Evolutionary conservation across 192 early-diverging fungal species (phyloP).

Genomic region (Backusella sp.): DNA sequence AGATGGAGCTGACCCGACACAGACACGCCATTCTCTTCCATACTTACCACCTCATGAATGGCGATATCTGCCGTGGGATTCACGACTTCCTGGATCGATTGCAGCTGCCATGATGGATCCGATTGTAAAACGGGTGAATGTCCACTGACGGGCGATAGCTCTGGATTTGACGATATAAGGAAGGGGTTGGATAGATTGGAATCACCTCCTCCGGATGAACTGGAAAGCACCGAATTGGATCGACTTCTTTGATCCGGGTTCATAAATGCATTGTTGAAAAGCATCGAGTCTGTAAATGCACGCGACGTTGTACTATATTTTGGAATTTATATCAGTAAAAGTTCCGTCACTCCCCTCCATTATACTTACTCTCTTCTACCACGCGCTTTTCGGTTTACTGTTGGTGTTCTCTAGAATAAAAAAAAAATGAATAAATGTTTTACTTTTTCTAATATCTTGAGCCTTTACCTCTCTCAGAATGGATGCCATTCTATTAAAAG

Average conservation of each 20-base stretch:
- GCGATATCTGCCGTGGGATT: background rate
- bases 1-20: background rate
- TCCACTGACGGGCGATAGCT: background rate
- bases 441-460: background rate
- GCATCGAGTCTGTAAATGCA: background rate
- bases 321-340: background rate
- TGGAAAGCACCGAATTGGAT: background rate
- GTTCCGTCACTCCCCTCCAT: background rate
- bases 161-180: background rate
- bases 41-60: background rate
- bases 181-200: background rate
- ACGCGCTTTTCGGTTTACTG: background rate
- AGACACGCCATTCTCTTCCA: background rate
- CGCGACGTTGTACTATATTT: background rate
- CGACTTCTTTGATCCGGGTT: background rate
- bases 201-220: background rate
- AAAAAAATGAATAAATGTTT: background rate
- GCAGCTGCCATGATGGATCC: background rate
- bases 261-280: background rate
- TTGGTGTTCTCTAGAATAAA: conserved; percentile 1
- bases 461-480: conserved; percentile 6
- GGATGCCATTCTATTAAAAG: background rate
- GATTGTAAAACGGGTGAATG: background rate
- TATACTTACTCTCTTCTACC: conserved; percentile 12
- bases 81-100: background rate